Evolutionary conservation across 2,329 filamentous ascomycete genomes (phyloP).

Genomic region (Chrysoporthe puriensis): DNA sequence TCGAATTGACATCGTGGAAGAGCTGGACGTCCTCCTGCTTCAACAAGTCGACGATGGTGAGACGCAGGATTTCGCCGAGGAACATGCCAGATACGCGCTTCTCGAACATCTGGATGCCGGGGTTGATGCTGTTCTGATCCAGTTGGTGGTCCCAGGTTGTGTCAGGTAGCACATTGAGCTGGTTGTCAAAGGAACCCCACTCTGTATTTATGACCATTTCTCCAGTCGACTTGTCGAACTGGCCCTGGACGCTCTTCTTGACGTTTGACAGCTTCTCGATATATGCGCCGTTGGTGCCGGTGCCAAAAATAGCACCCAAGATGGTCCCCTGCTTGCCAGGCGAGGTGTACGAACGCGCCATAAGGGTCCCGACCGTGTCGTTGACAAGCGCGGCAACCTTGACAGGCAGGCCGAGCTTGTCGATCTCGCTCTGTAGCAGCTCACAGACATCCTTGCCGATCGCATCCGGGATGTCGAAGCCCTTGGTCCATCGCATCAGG

Average conservation of each 20-base stretch:
- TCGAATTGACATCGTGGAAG: constrained; percentile 77
- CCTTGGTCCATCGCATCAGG: constrained; percentile 97
- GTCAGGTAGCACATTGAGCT: constrained; percentile 82
- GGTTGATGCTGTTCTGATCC: constrained; percentile 82
- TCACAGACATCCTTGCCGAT: constrained; percentile 93
- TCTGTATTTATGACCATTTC: constrained; percentile 98
- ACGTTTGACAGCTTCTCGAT: constrained; percentile 88
- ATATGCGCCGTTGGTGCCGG: constrained; percentile 96
- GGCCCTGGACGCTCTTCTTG: constrained; percentile 72
- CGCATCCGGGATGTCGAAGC: constrained; percentile 94
- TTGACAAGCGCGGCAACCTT: constrained; percentile 96
- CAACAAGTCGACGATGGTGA: constrained; percentile 73
- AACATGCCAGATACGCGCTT: constrained; percentile 99
- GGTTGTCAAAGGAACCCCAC: constrained; percentile 98
- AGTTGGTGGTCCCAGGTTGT: constrained; percentile 81
- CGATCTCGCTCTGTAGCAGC: constrained; percentile 86
- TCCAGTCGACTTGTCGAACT: constrained; percentile 79
- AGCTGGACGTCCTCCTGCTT: constrained; percentile 68
- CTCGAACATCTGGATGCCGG: constrained; percentile 97
- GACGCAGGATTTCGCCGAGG: constrained; percentile 87
- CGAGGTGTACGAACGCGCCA: constrained; percentile 95
- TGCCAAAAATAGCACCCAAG: constrained; percentile 96
- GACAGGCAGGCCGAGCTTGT: constrained; percentile 83
- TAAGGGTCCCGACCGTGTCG: constrained; percentile 95
- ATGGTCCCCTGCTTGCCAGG: constrained; percentile 84